Percentiles rank a stretch among this genome's conserved stretches.
Evolutionary conservation across 768 basidiomycete species (phyloP).

Genomic region (Phlegmacium glaucopus): DNA sequence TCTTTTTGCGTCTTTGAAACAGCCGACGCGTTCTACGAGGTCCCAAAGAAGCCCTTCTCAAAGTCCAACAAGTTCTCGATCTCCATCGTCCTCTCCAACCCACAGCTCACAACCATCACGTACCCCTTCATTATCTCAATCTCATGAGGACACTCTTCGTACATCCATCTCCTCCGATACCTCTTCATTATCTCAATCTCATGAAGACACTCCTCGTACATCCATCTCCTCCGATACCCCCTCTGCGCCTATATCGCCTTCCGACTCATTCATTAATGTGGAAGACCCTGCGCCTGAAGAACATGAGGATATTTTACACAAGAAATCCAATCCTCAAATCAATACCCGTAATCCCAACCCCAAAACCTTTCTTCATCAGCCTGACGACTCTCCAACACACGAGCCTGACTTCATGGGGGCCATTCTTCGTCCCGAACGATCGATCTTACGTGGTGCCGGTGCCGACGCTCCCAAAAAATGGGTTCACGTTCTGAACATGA

Average conservation of each 20-base stretch:
- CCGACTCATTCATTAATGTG: background rate
- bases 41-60: constrained; percentile 7
- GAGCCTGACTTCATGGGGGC: constrained; percentile 12
- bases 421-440: constrained; percentile 18
- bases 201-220: constrained; percentile 6
- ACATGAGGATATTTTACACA: constrained; percentile 15
- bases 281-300: background rate
- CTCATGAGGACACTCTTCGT: constrained; percentile 6
- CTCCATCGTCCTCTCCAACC: constrained; percentile 6
- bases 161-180: constrained; percentile 2
- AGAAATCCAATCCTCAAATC: constrained; percentile 11
- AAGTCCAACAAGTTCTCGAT: constrained; percentile 7
- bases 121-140: constrained; percentile 8
- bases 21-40: constrained; percentile 5
- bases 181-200: constrained; percentile 5
- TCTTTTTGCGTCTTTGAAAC: constrained; percentile 8
- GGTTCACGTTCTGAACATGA: constrained; percentile 48
- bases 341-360: constrained; percentile 13
- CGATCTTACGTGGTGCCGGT: constrained; percentile 18
- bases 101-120: constrained; percentile 6
- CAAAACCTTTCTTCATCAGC: constrained; percentile 8
- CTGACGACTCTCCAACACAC: constrained; percentile 5
- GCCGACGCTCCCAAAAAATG: constrained; percentile 29
- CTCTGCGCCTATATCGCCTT: constrained; percentile 1
- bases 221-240: constrained; percentile 4